Conservation (phyloP, 441 rosid genomes). For the Gossypium schwendimanii region DNA sequence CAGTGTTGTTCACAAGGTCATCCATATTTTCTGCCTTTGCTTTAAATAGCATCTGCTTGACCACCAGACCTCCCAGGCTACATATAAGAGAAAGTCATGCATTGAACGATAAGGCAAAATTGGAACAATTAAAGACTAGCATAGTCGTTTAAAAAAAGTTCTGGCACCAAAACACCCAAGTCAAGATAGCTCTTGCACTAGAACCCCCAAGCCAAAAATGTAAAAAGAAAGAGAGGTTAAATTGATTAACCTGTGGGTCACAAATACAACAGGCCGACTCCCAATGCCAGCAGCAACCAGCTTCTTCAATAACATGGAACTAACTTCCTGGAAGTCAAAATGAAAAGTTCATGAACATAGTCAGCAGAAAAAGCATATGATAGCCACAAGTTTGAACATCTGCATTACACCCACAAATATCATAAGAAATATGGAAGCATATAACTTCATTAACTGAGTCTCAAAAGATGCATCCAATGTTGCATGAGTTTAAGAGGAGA, state of each 20-base stretch:
- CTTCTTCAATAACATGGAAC: slow-evolving; percentile 71
- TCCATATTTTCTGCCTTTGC: slow-evolving; percentile 75
- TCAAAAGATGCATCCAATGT: background rate
- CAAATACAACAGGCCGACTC: slow-evolving; percentile 89
- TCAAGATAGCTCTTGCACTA: slow-evolving; percentile 13
- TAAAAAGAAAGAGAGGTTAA: background rate
- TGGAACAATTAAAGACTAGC: background rate
- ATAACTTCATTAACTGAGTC: background rate
- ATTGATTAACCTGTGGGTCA: slow-evolving; percentile 75
- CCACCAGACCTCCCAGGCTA: slow-evolving; percentile 98
- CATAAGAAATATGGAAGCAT: background rate
- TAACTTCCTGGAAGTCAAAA: slow-evolving; percentile 63
- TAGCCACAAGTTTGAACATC: background rate
- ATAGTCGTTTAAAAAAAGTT: background rate
- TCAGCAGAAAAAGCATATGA: background rate
- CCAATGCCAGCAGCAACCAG: slow-evolving; percentile 93
- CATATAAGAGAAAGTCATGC: slow-evolving; percentile 22
- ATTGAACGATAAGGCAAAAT: background rate
- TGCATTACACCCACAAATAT: background rate
- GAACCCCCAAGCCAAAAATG: background rate
- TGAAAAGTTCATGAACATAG: slow-evolving; percentile 1
- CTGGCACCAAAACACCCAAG: background rate
- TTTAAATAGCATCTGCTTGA: slow-evolving; percentile 85
- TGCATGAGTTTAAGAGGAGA: background rate
- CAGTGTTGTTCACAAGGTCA: slow-evolving; percentile 74